These are phyloP conservation scores for Pseudotsuga menziesii DNA, from an alignment of 75 land plant genomes.

Conservation along the genomic window DNA sequence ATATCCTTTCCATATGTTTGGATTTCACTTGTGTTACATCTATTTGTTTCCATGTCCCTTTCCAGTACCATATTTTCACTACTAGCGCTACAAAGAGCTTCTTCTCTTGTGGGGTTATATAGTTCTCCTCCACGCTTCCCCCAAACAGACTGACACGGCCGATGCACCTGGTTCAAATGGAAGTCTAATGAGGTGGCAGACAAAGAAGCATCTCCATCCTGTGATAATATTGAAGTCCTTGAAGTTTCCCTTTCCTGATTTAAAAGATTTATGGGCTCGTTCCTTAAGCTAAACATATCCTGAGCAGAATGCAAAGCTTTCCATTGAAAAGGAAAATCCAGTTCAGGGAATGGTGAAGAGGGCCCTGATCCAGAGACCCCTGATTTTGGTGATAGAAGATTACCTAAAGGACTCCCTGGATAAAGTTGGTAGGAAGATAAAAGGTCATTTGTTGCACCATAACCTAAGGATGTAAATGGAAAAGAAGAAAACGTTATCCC, in stretches of 20 bases:
- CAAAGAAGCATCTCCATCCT: not conserved
- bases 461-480: constrained; percentile 27
- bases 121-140: constrained; percentile 40
- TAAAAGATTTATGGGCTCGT: not conserved
- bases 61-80: constrained; percentile 33
- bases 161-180: constrained; percentile 1
- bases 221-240: constrained; percentile 5
- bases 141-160: not conserved
- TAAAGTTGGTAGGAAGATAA: constrained; percentile 32
- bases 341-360: constrained; percentile 27
- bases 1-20: not conserved
- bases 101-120: constrained; percentile 42
- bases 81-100: constrained; percentile 28
- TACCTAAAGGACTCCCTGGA: constrained; percentile 45
- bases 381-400: constrained; percentile 21
- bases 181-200: constrained; percentile 1
- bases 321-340: constrained; percentile 5
- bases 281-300: not conserved
- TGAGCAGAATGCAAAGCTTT: not conserved
- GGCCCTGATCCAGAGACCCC: constrained; percentile 19
- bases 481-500: constrained; percentile 22
- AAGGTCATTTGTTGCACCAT: constrained; percentile 15
- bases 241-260: not conserved
- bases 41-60: constrained; percentile 32
- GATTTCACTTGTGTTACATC: constrained; percentile 9